A percentile compares a stretch with the other conserved stretches of the same genome.
Conservation (phyloP, 148 eudicot species). For the Fallopia convolvulus region DNA sequence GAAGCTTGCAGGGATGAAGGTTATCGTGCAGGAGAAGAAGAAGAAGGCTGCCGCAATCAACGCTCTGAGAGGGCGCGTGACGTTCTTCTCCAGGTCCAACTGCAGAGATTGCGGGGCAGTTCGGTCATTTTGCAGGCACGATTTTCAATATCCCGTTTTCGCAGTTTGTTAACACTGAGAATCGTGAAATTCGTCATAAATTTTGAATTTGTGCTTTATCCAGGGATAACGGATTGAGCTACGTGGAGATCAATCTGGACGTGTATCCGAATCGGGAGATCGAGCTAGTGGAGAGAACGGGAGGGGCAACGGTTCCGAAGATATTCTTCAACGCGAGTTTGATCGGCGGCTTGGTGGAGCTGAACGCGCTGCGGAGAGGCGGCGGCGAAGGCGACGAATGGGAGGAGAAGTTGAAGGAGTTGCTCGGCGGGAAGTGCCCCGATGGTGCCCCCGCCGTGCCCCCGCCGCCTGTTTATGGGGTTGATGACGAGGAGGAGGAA, state of each 20-base stretch:
- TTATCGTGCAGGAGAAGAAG: slow-evolving; percentile 36
- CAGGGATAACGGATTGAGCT: slow-evolving; percentile 45
- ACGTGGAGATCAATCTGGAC: slow-evolving; percentile 80
- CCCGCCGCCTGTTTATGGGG: slow-evolving; percentile 69
- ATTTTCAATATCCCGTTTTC: not conserved
- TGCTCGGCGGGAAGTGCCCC: slow-evolving; percentile 61
- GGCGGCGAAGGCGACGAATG: slow-evolving; percentile 28
- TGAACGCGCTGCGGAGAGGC: slow-evolving; percentile 67
- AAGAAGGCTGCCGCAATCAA: slow-evolving; percentile 15
- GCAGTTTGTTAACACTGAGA: too few species aligned
- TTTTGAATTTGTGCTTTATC: slow-evolving; percentile 5
- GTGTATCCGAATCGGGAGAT: slow-evolving; percentile 60
- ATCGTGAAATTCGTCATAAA: not conserved
- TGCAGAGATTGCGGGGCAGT: slow-evolving; percentile 84
- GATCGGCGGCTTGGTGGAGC: slow-evolving; percentile 75
- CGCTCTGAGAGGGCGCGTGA: slow-evolving; percentile 56
- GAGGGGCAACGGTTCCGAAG: slow-evolving; percentile 62
- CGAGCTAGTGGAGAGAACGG: slow-evolving; percentile 62
- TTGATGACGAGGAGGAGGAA: slow-evolving; percentile 58
- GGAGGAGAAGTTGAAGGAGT: slow-evolving; percentile 52
- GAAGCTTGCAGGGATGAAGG: slow-evolving; percentile 57
- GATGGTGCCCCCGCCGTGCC: slow-evolving; percentile 46
- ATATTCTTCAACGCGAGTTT: slow-evolving; percentile 77
- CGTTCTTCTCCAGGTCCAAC: slow-evolving; percentile 80
- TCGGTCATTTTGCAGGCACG: slow-evolving; percentile 32